Conservation (phyloP, 2,329 filamentous ascomycete species). For the Diplodia mutila region DNA sequence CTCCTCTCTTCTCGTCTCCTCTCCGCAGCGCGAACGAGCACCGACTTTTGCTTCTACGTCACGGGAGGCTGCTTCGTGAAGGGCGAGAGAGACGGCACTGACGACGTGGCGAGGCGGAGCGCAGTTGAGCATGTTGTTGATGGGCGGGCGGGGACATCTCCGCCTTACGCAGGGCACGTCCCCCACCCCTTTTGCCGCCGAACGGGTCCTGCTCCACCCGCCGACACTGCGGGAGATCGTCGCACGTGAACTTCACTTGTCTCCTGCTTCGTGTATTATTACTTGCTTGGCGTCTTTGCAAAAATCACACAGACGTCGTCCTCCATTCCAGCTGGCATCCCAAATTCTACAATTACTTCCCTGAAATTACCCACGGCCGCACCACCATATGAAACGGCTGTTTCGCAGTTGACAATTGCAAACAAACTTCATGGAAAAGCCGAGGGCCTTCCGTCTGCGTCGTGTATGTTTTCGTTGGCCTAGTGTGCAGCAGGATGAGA, state of each 20-base stretch:
- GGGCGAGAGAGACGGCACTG: background rate
- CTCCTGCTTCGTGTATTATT: constrained; percentile 1
- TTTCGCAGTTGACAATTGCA: constrained; percentile 3
- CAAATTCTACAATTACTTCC: background rate
- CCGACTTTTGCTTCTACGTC: background rate
- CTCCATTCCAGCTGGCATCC: background rate
- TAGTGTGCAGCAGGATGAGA: constrained; percentile 6
- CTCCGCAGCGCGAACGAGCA: background rate
- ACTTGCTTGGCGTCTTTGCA: constrained; percentile 1
- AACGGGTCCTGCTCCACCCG: background rate
- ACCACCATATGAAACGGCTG: background rate
- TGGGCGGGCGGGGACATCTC: background rate
- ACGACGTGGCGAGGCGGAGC: background rate
- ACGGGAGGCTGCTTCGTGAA: background rate
- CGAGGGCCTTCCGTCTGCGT: constrained; percentile 9
- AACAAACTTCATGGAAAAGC: background rate
- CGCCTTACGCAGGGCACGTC: background rate
- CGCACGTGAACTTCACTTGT: background rate
- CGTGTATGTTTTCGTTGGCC: constrained; percentile 13
- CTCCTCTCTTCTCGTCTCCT: background rate
- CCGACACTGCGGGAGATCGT: background rate
- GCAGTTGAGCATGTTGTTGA: background rate
- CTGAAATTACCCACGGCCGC: constrained; percentile 4
- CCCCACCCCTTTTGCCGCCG: background rate
- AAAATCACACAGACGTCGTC: background rate